Percentiles rank a stretch among this genome's conserved stretches.
phyloP scores from a whole-genome alignment of 176 grass and related monocot genomes.

The Zoysia japonica region DNA sequence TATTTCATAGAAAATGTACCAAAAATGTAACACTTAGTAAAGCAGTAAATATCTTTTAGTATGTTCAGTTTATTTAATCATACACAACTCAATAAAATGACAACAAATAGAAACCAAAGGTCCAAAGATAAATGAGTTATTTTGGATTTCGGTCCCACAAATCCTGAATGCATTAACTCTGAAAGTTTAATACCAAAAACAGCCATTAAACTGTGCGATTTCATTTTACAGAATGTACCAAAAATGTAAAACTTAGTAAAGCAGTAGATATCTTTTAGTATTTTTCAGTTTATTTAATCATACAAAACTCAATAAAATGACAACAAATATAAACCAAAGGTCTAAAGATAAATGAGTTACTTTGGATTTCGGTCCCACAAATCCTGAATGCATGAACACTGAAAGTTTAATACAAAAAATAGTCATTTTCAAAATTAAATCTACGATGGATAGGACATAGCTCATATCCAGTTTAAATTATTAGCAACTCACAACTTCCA shows the following conservation, averaged over 20 bases:
- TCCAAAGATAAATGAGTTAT: neutral
- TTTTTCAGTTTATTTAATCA: too few relatives aligned
- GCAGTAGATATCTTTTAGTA: neutral
- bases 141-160: neutral
- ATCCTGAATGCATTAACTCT: neutral
- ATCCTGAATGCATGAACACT: neutral
- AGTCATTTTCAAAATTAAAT: neutral
- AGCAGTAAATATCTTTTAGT: neutral
- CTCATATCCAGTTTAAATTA: neutral
- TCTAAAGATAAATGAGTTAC: too few relatives aligned
- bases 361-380: neutral
- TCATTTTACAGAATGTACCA: neutral
- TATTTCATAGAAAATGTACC: neutral
- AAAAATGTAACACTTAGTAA: neutral
- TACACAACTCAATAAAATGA: neutral
- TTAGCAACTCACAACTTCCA: neutral
- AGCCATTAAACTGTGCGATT: neutral
- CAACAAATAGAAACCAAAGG: neutral
- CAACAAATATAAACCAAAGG: neutral
- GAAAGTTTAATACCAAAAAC: neutral
- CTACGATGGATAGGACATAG: neutral
- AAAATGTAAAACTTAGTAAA: neutral
- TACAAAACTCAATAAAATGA: neutral
- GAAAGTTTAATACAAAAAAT: neutral
- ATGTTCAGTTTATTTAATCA: too few relatives aligned